Percentiles rank a stretch among this genome's conserved stretches.
phyloP scores from a whole-genome alignment of 495 filamentous ascomycete genomes.

The Diplogelasinospora grovesii region DNA sequence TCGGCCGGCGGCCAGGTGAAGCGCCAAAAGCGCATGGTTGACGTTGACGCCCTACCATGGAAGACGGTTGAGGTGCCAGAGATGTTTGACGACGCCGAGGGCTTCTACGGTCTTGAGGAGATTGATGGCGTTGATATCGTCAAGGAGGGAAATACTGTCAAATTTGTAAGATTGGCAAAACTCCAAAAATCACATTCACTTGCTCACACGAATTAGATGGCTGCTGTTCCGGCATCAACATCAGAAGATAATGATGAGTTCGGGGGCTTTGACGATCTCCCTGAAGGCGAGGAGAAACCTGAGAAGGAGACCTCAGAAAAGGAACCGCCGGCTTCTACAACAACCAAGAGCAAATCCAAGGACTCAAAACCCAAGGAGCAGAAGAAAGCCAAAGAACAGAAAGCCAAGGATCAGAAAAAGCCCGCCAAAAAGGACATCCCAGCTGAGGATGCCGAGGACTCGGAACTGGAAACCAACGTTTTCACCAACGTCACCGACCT shows the following conservation, averaged over 20 bases:
- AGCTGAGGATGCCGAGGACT: conserved; percentile 26
- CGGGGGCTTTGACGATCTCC: conserved; percentile 47
- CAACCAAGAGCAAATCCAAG: neutral
- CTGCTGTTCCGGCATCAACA: conserved; percentile 12
- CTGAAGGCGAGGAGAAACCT: conserved; percentile 11
- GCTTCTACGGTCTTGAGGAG: conserved; percentile 91
- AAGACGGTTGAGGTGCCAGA: conserved; percentile 76
- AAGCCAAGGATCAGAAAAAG: conserved; percentile 2
- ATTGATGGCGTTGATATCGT: conserved; percentile 84
- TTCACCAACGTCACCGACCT: conserved; percentile 33
- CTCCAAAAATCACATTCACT: neutral
- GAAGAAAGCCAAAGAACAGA: conserved; percentile 4
- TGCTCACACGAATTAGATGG: conserved; percentile 11
- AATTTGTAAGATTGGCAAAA: conserved; percentile 39
- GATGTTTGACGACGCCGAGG: conserved; percentile 83
- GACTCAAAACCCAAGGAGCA: conserved; percentile 3
- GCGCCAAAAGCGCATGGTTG: conserved; percentile 38
- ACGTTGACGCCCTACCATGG: conserved; percentile 71
- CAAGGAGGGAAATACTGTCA: conserved; percentile 44
- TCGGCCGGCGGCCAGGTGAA: conserved; percentile 33
- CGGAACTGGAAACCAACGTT: conserved; percentile 37
- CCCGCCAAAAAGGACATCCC: conserved; percentile 6
- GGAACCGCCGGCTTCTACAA: neutral
- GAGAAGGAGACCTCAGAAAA: neutral
- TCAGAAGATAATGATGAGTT: conserved; percentile 36